These are phyloP conservation scores for Ramichloridium luteum DNA, from an alignment of 2,329 filamentous ascomycete genomes.

Conservation along the genomic window DNA sequence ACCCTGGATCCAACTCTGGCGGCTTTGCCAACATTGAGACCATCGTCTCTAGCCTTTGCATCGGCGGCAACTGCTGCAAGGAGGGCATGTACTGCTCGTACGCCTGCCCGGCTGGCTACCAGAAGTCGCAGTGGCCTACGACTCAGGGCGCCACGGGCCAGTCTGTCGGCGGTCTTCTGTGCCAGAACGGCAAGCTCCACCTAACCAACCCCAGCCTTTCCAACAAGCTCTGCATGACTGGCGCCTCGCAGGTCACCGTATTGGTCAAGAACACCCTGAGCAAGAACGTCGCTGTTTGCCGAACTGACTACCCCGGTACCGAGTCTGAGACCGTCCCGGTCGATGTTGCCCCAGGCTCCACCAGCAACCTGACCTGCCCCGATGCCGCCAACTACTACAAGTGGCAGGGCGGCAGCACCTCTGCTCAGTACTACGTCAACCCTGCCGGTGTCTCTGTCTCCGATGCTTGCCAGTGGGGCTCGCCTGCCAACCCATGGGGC, in stretches of 20 bases:
- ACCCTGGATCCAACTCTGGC: conserved; percentile 13
- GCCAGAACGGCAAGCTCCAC: conserved; percentile 64
- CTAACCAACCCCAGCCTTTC: conserved; percentile 56
- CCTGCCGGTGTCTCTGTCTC: conserved; percentile 54
- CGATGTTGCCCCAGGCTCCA: conserved; percentile 45
- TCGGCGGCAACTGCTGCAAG: conserved; percentile 46
- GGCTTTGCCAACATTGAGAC: conserved; percentile 45
- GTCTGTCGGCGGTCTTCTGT: conserved; percentile 79
- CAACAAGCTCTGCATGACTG: conserved; percentile 61
- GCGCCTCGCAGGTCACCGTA: conserved; percentile 52
- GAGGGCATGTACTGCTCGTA: conserved; percentile 74
- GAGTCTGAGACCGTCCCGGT: conserved; percentile 79
- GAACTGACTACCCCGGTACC: conserved; percentile 89
- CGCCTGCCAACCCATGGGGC: conserved; percentile 46
- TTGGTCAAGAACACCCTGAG: conserved; percentile 62
- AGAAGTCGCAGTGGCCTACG: conserved; percentile 80
- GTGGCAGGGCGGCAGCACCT: conserved; percentile 63
- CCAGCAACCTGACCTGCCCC: conserved; percentile 61
- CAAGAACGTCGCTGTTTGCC: conserved; percentile 63
- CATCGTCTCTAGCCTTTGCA: conserved; percentile 49
- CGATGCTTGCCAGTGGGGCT: conserved; percentile 67
- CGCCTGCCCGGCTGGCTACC: conserved; percentile 78
- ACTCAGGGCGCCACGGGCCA: conserved; percentile 68
- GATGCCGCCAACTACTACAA: conserved; percentile 59
- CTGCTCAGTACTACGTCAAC: conserved; percentile 96